A percentile compares a stretch with the other conserved stretches of the same genome.
Conservation (phyloP, 768 basidiomycete genomes). For the Xerocomellus intermedius region DNA sequence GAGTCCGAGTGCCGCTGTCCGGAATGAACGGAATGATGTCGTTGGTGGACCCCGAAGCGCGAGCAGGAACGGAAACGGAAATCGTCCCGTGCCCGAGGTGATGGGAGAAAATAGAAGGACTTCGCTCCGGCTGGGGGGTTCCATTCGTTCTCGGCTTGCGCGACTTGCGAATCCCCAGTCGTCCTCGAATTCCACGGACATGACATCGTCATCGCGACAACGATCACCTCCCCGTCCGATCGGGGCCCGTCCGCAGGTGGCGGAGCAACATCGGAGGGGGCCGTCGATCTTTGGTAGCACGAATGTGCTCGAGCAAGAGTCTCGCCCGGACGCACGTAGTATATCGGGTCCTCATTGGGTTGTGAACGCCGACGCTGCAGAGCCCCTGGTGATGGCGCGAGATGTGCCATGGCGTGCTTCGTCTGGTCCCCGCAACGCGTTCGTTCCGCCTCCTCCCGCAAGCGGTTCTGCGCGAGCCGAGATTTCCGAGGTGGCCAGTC, state of each 20-base stretch:
- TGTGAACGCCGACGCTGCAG: conserved; percentile 1
- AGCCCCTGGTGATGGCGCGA: conserved; percentile 2
- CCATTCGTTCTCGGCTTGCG: conserved; percentile 28
- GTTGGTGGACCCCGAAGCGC: conserved; percentile 3
- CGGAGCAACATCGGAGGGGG: conserved; percentile 14
- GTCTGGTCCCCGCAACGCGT: conserved; percentile 14
- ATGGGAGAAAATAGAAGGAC: conserved; percentile 17
- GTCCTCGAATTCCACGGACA: conserved; percentile 3
- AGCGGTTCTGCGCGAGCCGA: conserved; percentile 1
- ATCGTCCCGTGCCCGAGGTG: conserved; percentile 7
- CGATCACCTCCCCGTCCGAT: conserved; percentile 25
- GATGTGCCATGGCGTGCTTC: conserved; percentile 26
- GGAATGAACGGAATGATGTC: conserved; percentile 10
- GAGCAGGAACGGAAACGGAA: conserved; percentile 8
- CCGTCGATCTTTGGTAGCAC: conserved; percentile 5
- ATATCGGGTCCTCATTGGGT: conserved; percentile 12
- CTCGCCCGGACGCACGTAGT: conserved; percentile 5
- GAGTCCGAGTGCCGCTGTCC: background rate
- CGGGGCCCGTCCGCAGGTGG: conserved; percentile 25
- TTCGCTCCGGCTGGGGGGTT: conserved; percentile 23
- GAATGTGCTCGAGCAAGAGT: conserved; percentile 10
- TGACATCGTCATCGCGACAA: conserved; percentile 14
- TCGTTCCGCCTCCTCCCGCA: background rate
- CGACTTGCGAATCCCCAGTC: conserved; percentile 22
- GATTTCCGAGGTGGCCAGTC: conserved; percentile 4